Evolutionary conservation across 164 flowering plant genomes (phyloP), one percentile per base, ranked within the genome.

Genomic region (Sedum album): DNA sequence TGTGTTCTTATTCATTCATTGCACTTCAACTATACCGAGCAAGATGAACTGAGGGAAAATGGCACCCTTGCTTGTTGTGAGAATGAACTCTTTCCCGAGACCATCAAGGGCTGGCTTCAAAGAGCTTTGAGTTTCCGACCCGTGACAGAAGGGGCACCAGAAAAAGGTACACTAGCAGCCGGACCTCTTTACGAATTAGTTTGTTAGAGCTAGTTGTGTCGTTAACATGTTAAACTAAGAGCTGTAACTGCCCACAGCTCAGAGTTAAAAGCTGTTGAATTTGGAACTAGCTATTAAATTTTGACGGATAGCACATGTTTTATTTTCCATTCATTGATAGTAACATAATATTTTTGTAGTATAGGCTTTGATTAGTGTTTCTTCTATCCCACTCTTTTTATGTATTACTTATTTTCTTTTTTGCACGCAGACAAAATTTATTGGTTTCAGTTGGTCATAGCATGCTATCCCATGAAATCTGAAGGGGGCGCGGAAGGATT

Each of bases 381-480:
- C 30, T 49, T 46, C 41, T 5, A n/a, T 64, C 4, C 7, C 51
- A 18, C n/a, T n/a, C n/a, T n/a, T 68, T 21, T 73, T 7, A 33
- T 65, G 20, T 51, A n/a, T n/a, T n/a, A n/a, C n/a, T n/a, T 11
- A 26, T 26, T 57, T 14, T 57, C 31, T 14, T 65, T 23, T 7
- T 21, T 10, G 21, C 31, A 68, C 80, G 76, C 79, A 90, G 97
- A 84, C 76, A 79, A 79, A 82, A 91, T 81, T 73, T 88, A 85
- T 60, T 92, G 97, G 97, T 72, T 86, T 78, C 81, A 83, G 60
- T 75, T 92, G 77, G 83, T 85, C 48, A 31, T 92, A 66, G 85
- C 99, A 31, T 92, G 96, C 73, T 95, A 82, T 77, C 91, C 97
- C 35, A 44, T 95, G 63, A 76, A 74, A 68, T 63, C 74, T 41